Percentiles rank a stretch among this genome's conserved stretches.
Evolutionary conservation across 768 basidiomycete species (phyloP).

Genomic region (Exsudoporus frostii): DNA sequence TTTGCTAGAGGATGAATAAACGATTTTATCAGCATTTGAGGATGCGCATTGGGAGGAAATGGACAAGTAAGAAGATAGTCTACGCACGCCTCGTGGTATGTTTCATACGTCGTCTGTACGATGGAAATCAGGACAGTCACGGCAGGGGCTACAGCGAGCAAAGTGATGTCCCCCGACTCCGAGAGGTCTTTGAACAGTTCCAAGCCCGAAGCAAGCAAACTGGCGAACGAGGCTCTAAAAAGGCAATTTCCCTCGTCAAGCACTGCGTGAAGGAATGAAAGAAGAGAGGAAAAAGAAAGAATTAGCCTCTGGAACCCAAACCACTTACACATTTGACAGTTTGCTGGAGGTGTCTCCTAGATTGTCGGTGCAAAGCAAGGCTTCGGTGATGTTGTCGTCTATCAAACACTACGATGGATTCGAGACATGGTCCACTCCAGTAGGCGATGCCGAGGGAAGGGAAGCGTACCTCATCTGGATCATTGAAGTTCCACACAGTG

Average conservation of each 20-base stretch:
- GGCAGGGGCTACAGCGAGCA: background rate
- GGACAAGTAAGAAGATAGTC: background rate
- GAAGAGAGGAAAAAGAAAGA: too few relatives aligned
- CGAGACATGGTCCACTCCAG: background rate
- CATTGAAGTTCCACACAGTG: conserved; percentile 12
- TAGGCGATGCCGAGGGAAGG: background rate
- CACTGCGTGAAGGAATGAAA: too few relatives aligned
- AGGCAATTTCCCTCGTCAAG: background rate
- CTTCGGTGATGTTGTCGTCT: background rate
- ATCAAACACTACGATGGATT: conserved; percentile 5
- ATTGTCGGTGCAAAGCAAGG: conserved; percentile 6
- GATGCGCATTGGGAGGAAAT: background rate
- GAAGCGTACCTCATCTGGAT: conserved; percentile 7
- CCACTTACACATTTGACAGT: background rate
- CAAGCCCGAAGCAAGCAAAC: background rate
- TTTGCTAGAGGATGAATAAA: background rate
- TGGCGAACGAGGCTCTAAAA: background rate
- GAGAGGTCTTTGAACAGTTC: background rate
- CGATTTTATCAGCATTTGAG: background rate
- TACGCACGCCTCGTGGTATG: conserved; percentile 10
- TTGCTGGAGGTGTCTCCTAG: background rate
- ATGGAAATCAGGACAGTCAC: background rate
- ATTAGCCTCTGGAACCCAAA: background rate
- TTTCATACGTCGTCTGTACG: background rate
- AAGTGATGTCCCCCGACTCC: background rate